phyloP scores from a whole-genome alignment of 441 rosid species.

The Metrosideros polymorpha region DNA sequence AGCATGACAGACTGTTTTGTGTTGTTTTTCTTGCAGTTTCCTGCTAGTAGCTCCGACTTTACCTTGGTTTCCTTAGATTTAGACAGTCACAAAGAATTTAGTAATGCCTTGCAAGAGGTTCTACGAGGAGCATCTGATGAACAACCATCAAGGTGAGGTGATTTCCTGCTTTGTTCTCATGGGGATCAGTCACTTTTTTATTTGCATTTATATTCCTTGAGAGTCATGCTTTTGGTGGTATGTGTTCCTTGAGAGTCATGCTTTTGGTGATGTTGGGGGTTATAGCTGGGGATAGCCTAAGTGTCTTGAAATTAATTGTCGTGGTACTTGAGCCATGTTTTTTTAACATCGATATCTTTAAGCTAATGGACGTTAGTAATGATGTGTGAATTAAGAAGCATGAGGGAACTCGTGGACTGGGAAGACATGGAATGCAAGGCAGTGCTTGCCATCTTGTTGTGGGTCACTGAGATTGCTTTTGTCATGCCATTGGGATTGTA shows the following conservation, averaged over 20 bases:
- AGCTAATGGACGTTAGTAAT: background rate
- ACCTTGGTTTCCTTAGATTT: constrained; percentile 48
- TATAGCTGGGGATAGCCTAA: background rate
- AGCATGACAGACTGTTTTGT: background rate
- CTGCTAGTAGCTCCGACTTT: constrained; percentile 52
- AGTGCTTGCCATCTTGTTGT: background rate
- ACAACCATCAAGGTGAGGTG: constrained; percentile 55
- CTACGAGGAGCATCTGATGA: constrained; percentile 54
- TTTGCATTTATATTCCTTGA: background rate
- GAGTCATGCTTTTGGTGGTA: background rate
- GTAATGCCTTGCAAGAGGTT: constrained; percentile 44
- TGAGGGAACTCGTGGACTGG: background rate
- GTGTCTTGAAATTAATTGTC: background rate
- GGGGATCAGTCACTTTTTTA: background rate
- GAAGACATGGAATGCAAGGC: background rate
- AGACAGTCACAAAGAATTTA: constrained; percentile 57
- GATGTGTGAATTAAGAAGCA: background rate
- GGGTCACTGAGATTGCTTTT: background rate
- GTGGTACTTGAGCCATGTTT: background rate
- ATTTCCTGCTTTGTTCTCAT: background rate
- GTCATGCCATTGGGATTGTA: background rate
- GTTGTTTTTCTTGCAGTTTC: constrained; percentile 66
- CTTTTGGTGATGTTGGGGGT: background rate
- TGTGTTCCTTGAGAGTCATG: background rate
- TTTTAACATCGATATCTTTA: background rate